These are phyloP conservation scores for Chalara sp. DNA, from an alignment of 2,329 filamentous ascomycete species.

Conservation along the genomic window DNA sequence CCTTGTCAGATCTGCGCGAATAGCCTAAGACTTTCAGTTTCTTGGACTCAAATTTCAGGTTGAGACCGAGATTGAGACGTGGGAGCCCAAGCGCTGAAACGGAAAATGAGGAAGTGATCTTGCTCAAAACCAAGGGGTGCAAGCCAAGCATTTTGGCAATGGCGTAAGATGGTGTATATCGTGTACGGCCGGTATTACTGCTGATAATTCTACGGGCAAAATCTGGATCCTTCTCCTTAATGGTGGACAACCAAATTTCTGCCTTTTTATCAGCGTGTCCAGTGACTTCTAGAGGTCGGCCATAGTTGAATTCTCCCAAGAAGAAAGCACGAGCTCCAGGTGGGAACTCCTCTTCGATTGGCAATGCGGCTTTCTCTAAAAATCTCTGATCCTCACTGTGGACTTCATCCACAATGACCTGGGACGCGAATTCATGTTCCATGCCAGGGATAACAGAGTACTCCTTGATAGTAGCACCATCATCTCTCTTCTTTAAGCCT, in stretches of 20 bases:
- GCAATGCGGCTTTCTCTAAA: constrained; percentile 79
- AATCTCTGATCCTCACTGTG: constrained; percentile 89
- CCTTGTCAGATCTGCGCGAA: constrained; percentile 75
- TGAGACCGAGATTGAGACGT: constrained; percentile 84
- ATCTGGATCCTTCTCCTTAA: constrained; percentile 68
- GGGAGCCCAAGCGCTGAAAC: constrained; percentile 70
- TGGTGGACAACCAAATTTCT: constrained; percentile 68
- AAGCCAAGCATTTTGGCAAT: constrained; percentile 77
- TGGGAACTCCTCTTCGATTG: constrained; percentile 89
- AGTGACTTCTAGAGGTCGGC: constrained; percentile 77
- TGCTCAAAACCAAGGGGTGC: constrained; percentile 84
- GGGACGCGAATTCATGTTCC: constrained; percentile 85
- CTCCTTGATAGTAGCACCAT: constrained; percentile 87
- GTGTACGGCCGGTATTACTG: constrained; percentile 61
- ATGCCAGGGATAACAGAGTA: constrained; percentile 81
- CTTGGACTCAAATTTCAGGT: constrained; percentile 93
- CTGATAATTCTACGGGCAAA: constrained; percentile 71
- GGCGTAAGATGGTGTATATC: constrained; percentile 81
- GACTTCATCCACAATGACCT: constrained; percentile 84
- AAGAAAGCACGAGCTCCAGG: constrained; percentile 81
- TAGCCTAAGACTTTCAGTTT: constrained; percentile 96
- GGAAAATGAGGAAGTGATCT: constrained; percentile 90
- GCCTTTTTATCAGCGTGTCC: constrained; percentile 69
- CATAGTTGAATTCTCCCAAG: constrained; percentile 88
- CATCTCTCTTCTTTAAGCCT: constrained; percentile 82